Base-by-base conservation (phyloP, 2,329 filamentous ascomycete genomes). In the Zasmidium cellare region DNA sequence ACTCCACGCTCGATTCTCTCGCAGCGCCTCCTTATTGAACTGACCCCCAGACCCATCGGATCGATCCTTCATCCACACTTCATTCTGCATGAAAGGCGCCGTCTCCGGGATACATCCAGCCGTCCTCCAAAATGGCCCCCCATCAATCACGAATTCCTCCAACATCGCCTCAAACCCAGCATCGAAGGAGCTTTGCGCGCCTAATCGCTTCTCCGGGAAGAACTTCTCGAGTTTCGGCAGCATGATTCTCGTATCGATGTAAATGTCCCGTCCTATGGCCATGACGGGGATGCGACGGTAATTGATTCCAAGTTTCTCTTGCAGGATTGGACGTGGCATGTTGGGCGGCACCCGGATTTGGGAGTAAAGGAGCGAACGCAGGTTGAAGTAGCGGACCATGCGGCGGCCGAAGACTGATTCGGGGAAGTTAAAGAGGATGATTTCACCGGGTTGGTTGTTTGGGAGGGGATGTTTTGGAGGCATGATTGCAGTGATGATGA, bases 161-260 rank as follows among this genome's bases (percentile, higher is more conserved):
- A 65, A 28, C 7, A 65, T 47, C 6, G 63, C 58, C 24, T 61
- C 58, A 24, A 65, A 51, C 3, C 52, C 62, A n/a, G 55, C 49
- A 16, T 50, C 55, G n/a, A 60, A 63, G 2, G 18, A n/a, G 22
- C 54, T 49, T 28, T 50, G 45, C 12, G 59, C 61, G 20, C 56
- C 55, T 14, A 64, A 52, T 9, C 51, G 35, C 5, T 51, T 52
- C 9, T 55, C 53, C 0, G 60, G 56, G 22, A 60, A 58, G 22
- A 64, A 56, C 1, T 38, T 47, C 44, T 65, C 62, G 1, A 65
- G 31, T 44, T 65, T 63, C 9, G 49, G 41, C 12, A 64, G 28
- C 14, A 67, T 66, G 1, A 66, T 35, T 9, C 62, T 55, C 2
- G 63, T 62, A 44, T 67, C 65, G 48, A 65, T 65, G 59, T 65